Conservation (phyloP, 768 basidiomycete genomes). For the Paxillus ammoniavirescens region DNA sequence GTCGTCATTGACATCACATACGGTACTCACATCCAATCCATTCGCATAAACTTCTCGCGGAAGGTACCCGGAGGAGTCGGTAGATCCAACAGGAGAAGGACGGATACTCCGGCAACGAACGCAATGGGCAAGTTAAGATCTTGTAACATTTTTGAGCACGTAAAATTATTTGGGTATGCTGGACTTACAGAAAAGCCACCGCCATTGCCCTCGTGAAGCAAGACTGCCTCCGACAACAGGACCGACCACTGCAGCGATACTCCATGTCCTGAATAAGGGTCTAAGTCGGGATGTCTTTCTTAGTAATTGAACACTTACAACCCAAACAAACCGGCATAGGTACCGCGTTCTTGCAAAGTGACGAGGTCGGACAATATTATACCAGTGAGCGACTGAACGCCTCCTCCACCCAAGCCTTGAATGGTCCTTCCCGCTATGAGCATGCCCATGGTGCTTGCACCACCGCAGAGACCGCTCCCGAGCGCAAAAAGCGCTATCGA, state of each 20-base stretch:
- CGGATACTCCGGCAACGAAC: slow-evolving; percentile 26
- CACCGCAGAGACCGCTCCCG: slow-evolving; percentile 43
- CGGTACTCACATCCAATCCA: slow-evolving; percentile 43
- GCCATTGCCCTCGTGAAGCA: slow-evolving; percentile 33
- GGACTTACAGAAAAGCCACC: slow-evolving; percentile 40
- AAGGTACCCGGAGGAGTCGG: slow-evolving; percentile 32
- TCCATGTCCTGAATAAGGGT: slow-evolving; percentile 26
- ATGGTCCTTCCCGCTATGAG: slow-evolving; percentile 43
- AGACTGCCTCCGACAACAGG: slow-evolving; percentile 38
- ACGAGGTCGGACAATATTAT: slow-evolving; percentile 49
- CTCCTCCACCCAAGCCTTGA: slow-evolving; percentile 42
- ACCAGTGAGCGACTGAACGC: slow-evolving; percentile 34
- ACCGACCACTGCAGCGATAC: slow-evolving; percentile 34
- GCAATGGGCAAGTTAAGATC: slow-evolving; percentile 42
- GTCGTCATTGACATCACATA: neutral
- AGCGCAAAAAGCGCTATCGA: slow-evolving; percentile 37
- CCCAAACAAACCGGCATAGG: slow-evolving; percentile 36
- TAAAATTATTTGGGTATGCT: neutral
- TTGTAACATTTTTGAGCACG: slow-evolving; percentile 3
- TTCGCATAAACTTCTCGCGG: slow-evolving; percentile 34
- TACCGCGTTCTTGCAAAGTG: slow-evolving; percentile 43
- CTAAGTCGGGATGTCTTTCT: neutral
- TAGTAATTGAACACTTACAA: slow-evolving; percentile 21
- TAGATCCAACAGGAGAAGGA: slow-evolving; percentile 33
- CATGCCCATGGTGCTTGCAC: slow-evolving; percentile 38